Base-by-base conservation (phyloP, 768 basidiomycete genomes). In the Panaeolus cyanescens region DNA sequence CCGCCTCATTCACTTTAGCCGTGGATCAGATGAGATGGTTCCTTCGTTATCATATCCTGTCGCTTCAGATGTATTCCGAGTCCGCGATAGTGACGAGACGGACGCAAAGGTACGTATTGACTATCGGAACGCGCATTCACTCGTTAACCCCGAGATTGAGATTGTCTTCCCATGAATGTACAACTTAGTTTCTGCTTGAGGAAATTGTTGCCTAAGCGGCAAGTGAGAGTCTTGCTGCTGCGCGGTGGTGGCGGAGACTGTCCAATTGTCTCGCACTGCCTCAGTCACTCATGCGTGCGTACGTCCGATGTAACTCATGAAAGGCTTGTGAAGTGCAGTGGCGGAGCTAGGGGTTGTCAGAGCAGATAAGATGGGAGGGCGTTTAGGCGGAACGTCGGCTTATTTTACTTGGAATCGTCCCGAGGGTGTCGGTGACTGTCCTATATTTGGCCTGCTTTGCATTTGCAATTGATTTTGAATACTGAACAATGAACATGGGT, bases 61-160 rank as follows among this genome's bases (percentile, higher is more conserved):
- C 13, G 45, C 17, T 50, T n/a, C n/a, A n/a, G n/a, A n/a, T 50
- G 22, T 28, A 28, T 50, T 50, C 22, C 2, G 45, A 50, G 4
- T 28, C 45, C 25, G 45, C n/a, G 45, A 50, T 42, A 12, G 7
- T 42, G 39, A 12, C 10, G n/a, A n/a, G 45, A 28, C 22, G 40
- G 6, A 28, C 25, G 30, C 25, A 50, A 28, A 25, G 25, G 45
- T 20, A 50, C 12, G 45, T 13, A 50, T 28, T 25, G 10, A 28
- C 22, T 25, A 28, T 25, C 45, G 45, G 45, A 50, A 50, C 45
- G 45, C 15, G 45, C 45, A 28, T 30, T 50, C 45, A n/a, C 25
- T 50, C 25, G 45, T 50, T 50, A 50, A 50, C 45, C 22, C 45
- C 25, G 45, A 50, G 45, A 50, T 50, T 50, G 45, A 50, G 22